A percentile compares a stretch with the other conserved stretches of the same genome.
Evolutionary conservation across 2,329 filamentous ascomycete species (phyloP).

Genomic region (Lasiodiplodia hormozganensis): DNA sequence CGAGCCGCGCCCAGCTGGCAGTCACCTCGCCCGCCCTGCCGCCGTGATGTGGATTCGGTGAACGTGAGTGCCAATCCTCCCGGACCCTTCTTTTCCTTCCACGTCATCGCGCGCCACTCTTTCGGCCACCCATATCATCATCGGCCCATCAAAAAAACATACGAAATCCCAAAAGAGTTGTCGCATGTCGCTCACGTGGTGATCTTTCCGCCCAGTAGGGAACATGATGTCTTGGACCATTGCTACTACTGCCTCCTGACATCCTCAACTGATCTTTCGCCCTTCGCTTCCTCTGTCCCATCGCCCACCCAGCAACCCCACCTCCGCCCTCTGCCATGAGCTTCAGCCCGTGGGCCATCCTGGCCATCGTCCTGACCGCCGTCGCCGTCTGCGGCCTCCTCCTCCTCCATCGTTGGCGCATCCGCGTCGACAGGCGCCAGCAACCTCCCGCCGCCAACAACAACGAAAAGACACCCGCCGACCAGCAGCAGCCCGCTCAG

Average conservation of each 20-base stretch:
- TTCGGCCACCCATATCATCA: slow-evolving; percentile 12
- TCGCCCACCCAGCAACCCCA: neutral
- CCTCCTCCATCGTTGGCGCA: slow-evolving; percentile 11
- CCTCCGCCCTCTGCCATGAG: neutral
- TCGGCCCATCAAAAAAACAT: slow-evolving; percentile 14
- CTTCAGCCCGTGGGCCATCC: slow-evolving; percentile 18
- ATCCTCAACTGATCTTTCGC: neutral
- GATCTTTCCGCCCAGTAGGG: neutral
- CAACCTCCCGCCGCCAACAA: neutral
- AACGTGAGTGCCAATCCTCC: slow-evolving; percentile 14
- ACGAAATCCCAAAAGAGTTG: neutral
- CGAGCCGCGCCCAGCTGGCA: neutral
- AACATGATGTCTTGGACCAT: slow-evolving; percentile 19
- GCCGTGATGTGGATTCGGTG: slow-evolving; percentile 6
- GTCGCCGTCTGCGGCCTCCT: slow-evolving; percentile 10
- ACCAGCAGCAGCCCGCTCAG: neutral
- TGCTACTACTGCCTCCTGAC: slow-evolving; percentile 1
- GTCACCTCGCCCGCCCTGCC: neutral
- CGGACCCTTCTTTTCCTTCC: neutral
- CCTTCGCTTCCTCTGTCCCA: neutral
- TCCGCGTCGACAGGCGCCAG: slow-evolving; percentile 12
- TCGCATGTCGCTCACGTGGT: slow-evolving; percentile 15
- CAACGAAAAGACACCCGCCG: neutral
- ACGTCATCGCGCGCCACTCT: slow-evolving; percentile 21
- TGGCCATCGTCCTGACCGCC: slow-evolving; percentile 19